These are phyloP conservation scores for Neurospora sp. DNA, from an alignment of 495 filamentous ascomycete species.

Conservation along the genomic window DNA sequence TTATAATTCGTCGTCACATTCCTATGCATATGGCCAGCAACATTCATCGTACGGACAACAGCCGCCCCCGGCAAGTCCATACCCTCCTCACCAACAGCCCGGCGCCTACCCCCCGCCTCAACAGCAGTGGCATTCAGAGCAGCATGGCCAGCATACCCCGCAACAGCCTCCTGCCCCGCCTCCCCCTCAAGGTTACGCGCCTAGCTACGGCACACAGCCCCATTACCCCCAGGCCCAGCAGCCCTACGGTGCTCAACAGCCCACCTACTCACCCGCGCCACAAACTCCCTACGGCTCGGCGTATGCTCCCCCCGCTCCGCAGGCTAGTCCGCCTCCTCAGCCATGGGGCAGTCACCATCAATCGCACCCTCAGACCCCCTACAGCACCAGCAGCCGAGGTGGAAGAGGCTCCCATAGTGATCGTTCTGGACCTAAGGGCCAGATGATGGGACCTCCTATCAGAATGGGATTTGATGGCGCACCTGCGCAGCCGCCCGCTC, in stretches of 20 bases:
- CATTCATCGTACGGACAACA: slow-evolving; percentile 17
- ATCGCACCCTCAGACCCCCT: slow-evolving; percentile 30
- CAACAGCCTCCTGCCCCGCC: slow-evolving; percentile 22
- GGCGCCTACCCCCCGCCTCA: neutral
- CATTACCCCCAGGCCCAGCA: slow-evolving; percentile 22
- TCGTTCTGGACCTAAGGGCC: slow-evolving; percentile 34
- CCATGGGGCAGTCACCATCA: slow-evolving; percentile 25
- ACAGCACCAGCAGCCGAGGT: slow-evolving; percentile 42
- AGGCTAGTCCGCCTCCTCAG: slow-evolving; percentile 27
- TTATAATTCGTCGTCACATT: slow-evolving; percentile 14
- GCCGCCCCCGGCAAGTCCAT: slow-evolving; percentile 10
- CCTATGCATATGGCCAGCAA: slow-evolving; percentile 18
- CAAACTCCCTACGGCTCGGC: slow-evolving; percentile 24
- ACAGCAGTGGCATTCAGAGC: slow-evolving; percentile 18
- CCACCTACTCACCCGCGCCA: slow-evolving; percentile 11
- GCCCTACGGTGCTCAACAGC: slow-evolving; percentile 19
- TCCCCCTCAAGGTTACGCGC: slow-evolving; percentile 37
- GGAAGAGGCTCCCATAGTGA: slow-evolving; percentile 42
- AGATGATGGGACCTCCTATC: slow-evolving; percentile 49
- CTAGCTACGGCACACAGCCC: slow-evolving; percentile 41
- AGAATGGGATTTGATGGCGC: slow-evolving; percentile 46
- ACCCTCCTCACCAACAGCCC: slow-evolving; percentile 8
- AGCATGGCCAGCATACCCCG: slow-evolving; percentile 14
- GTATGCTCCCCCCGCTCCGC: slow-evolving; percentile 22
- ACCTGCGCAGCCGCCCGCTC: slow-evolving; percentile 24